phyloP scores from a whole-genome alignment of 176 grass and related monocot species.

The Rhipidocladum racemiflorum region DNA sequence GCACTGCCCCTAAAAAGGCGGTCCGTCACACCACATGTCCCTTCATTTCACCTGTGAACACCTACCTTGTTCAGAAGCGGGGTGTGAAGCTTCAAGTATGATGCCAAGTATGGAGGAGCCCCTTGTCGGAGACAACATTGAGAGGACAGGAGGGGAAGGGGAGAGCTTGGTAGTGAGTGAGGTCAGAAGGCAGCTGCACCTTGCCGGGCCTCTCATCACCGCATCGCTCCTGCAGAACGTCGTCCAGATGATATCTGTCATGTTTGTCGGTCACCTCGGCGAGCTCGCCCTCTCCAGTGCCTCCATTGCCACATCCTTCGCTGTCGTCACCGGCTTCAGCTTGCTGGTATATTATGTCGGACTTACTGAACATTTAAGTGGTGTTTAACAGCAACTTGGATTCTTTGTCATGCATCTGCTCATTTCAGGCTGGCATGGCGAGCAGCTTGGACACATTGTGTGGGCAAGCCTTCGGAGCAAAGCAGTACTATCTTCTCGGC shows the following conservation, averaged over 20 bases:
- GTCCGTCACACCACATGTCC: too few relatives aligned
- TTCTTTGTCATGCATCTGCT: neutral
- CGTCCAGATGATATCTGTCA: conserved; percentile 50
- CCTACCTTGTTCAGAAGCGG: neutral
- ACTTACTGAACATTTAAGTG: neutral
- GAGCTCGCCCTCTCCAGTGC: conserved; percentile 50
- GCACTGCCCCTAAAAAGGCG: too few relatives aligned
- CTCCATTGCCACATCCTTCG: conserved; percentile 53
- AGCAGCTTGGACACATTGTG: conserved; percentile 60
- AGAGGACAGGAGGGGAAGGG: conserved; percentile 6
- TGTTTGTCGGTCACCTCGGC: conserved; percentile 52
- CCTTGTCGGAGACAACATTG: conserved; percentile 27
- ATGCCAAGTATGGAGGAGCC: conserved; percentile 32
- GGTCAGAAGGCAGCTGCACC: conserved; percentile 45
- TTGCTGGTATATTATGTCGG: conserved; percentile 30
- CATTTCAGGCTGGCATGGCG: conserved; percentile 42
- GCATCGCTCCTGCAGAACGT: conserved; percentile 50
- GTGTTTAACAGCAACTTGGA: neutral
- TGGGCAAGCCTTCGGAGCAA: conserved; percentile 74
- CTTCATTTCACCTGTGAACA: neutral
- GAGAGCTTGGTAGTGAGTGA: conserved; percentile 22
- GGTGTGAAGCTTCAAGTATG: neutral
- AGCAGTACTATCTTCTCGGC: conserved; percentile 56
- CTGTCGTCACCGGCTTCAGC: conserved; percentile 51
- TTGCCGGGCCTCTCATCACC: conserved; percentile 37